Evolutionary conservation across 148 eudicot species (phyloP), one percentile per base, ranked within the genome.

Genomic region (Spergularia bocconei): DNA sequence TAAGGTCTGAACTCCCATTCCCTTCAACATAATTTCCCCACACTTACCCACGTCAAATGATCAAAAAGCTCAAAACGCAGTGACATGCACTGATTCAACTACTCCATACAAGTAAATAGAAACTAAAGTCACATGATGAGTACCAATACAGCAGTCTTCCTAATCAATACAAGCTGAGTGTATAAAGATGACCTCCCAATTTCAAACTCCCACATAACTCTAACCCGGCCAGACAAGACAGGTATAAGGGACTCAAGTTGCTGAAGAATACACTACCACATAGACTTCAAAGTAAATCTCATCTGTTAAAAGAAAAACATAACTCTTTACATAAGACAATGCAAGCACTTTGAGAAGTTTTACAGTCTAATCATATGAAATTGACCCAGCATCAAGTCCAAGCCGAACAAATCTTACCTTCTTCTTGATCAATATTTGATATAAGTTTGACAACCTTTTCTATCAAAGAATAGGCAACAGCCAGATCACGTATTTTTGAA

Each of bases 391-490:
- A 59, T 19, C 55, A 19, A 25, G 75, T 55, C 54, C 41, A 58
- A 11, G 20, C 16, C 75, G 29, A 65, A 57, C 21, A 20, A 73
- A 56, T 14, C 57, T 58, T 77, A 93, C 96, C 96, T 85, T 85
- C 97, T 73, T 83, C 87, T 78, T 76, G 97, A 55, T 86, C 83
- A 50, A 84, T 74, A 72, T 82, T 82, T 73, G 97, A 83, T 73
- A 94, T 74, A 52, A 94, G 85, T 80, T 91, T 94, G 72, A 91
- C 87, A 73, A 91, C 80, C 79, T 79, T 85, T 75, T 94, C 98
- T n/a, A 94, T 84, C 86, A 94, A 85, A 58, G 93, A 87, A 78
- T 87, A 90, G n/a, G 84, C 88, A 73, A 90, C 76, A 62, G 87
- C 91, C 70, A 94, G 86, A 74, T 86, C 79, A 74, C 85, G 78